Conservation (phyloP, 1,139 yeast genomes). For the Zygotorulaspora mrakii region DNA sequence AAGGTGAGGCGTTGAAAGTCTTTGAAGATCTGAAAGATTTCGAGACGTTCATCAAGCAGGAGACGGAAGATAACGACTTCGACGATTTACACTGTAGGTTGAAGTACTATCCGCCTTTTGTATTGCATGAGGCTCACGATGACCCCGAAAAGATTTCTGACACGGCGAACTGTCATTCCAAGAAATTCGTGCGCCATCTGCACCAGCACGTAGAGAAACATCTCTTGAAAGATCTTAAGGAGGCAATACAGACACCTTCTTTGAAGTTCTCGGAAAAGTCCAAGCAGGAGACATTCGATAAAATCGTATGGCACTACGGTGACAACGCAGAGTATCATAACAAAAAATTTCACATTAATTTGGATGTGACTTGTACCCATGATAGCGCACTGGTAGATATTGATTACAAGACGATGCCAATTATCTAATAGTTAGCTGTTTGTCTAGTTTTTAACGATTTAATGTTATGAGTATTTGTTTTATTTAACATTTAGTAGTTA, state of each 20-base stretch:
- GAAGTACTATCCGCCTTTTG: conserved; percentile 68
- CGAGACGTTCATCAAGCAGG: conserved; percentile 63
- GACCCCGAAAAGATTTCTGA: conserved; percentile 71
- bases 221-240: conserved; percentile 60
- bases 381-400: conserved; percentile 60
- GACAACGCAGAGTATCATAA: conserved; percentile 48
- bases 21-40: conserved; percentile 64
- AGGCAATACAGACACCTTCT: conserved; percentile 52
- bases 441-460: neutral
- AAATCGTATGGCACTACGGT: conserved; percentile 51
- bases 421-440: conserved; percentile 9
- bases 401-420: conserved; percentile 47
- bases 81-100: conserved; percentile 66
- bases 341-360: conserved; percentile 51
- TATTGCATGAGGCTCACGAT: conserved; percentile 61
- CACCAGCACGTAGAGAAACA: conserved; percentile 74
- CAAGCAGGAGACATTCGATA: conserved; percentile 46
- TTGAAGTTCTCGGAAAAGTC: conserved; percentile 52
- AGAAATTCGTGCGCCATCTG: conserved; percentile 68
- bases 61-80: conserved; percentile 72
- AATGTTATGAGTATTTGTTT: neutral
- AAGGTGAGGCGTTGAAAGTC: conserved; percentile 36
- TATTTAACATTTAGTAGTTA: no score
- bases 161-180: conserved; percentile 65
- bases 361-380: conserved; percentile 56